phyloP scores from a whole-genome alignment of 306 rosid species.

The Sphenostylis stenocarpa region DNA sequence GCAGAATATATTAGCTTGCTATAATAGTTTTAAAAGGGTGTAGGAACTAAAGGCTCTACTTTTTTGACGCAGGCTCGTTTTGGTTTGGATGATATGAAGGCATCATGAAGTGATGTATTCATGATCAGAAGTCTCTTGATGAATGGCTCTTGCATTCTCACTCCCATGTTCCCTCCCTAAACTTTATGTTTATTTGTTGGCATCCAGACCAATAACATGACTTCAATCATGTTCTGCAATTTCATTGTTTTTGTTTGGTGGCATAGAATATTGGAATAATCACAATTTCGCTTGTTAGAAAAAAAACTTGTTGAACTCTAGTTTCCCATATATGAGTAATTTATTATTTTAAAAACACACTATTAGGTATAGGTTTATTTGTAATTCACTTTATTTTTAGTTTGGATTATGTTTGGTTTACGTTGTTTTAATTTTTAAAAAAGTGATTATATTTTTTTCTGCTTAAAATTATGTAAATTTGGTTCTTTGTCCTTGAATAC shows the following conservation, averaged over 20 bases:
- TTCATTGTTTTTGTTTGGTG: conserved; percentile 26
- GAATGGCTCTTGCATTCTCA: conserved; percentile 19
- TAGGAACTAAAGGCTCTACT: conserved; percentile 8
- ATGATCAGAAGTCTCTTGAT: conserved; percentile 18
- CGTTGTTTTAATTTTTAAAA: neutral
- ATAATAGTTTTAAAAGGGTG: neutral
- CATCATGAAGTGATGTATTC: conserved; percentile 42
- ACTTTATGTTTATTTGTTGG: conserved; percentile 3
- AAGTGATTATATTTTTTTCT: neutral
- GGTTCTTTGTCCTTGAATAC: neutral
- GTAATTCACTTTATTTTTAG: neutral
- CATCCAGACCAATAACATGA: conserved; percentile 14
- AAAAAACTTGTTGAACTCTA: conserved; percentile 15
- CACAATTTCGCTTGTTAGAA: conserved; percentile 10
- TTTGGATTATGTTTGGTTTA: neutral
- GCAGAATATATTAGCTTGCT: neutral
- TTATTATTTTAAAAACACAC: neutral
- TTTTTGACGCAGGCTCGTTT: conserved; percentile 63
- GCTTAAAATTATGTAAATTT: neutral
- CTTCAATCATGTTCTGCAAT: conserved; percentile 18
- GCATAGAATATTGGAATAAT: neutral
- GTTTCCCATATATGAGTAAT: conserved; percentile 21
- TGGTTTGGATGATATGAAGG: conserved; percentile 92
- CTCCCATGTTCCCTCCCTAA: conserved; percentile 17
- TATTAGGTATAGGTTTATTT: neutral